Conservation (phyloP, 768 basidiomycete species). For the Russula olivacea region DNA sequence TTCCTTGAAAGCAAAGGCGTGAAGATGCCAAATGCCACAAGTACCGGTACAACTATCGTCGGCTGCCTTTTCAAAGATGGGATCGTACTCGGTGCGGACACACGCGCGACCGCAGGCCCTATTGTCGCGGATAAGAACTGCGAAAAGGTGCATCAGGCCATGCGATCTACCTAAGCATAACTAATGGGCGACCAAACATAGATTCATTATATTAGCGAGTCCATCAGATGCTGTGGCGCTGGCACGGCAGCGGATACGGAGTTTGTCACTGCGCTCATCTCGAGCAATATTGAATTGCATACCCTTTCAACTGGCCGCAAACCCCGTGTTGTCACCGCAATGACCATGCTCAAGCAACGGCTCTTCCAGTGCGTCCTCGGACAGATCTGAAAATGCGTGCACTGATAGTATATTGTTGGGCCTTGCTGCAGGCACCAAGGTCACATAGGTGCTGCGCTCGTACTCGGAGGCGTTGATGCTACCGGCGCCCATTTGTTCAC, state of each 20-base stretch:
- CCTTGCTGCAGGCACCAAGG: slow-evolving; percentile 70
- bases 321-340: slow-evolving; percentile 92
- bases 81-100: slow-evolving; percentile 93
- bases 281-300: slow-evolving; percentile 93
- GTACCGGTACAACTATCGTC: slow-evolving; percentile 97
- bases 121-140: slow-evolving; percentile 99
- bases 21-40: slow-evolving; percentile 75
- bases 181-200: slow-evolving; percentile 31
- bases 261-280: slow-evolving; percentile 90
- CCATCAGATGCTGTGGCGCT: slow-evolving; percentile 96
- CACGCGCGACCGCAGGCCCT: slow-evolving; percentile 86
- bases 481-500: slow-evolving; percentile 96
- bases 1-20: slow-evolving; percentile 67
- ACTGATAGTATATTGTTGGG: not conserved
- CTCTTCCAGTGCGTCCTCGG: slow-evolving; percentile 63
- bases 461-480: slow-evolving; percentile 92
- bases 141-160: slow-evolving; percentile 68
- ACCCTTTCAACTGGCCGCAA: slow-evolving; percentile 84
- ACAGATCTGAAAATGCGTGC: not conserved
- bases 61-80: slow-evolving; percentile 92
- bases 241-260: slow-evolving; percentile 99
- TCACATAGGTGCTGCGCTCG: slow-evolving; percentile 89
- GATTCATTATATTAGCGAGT: slow-evolving; percentile 97
- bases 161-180: not conserved
- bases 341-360: slow-evolving; percentile 98